Conservation (phyloP, 129 eudicot species). For the Flaveria trinervia region DNA sequence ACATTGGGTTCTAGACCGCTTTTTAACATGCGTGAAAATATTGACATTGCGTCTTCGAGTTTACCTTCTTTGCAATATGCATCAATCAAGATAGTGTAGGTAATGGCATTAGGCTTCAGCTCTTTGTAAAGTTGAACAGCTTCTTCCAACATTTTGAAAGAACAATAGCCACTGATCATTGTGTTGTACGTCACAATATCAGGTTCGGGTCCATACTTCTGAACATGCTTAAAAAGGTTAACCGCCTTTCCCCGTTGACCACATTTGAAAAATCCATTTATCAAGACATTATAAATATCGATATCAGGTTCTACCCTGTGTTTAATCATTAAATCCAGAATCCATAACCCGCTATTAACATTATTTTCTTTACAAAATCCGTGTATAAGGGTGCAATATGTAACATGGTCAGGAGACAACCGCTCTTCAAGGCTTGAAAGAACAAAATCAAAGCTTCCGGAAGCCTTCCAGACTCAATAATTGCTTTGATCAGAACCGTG, state of each 20-base stretch:
- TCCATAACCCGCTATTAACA: conserved; percentile 39
- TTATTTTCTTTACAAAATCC: conserved; percentile 55
- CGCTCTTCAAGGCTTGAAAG: conserved; percentile 51
- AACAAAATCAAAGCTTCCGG: conserved; percentile 45
- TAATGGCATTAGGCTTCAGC: conserved; percentile 45
- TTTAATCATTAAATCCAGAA: conserved; percentile 48
- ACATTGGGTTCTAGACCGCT: conserved; percentile 56
- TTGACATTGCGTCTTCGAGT: conserved; percentile 50
- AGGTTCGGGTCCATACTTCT: conserved; percentile 52
- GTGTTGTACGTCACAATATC: conserved; percentile 80
- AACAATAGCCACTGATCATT: conserved; percentile 62
- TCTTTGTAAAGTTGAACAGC: conserved; percentile 52
- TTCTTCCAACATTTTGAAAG: conserved; percentile 41
- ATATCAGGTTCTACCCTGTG: conserved; percentile 60
- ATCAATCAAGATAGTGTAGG: conserved; percentile 57
- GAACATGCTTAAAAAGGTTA: conserved; percentile 44
- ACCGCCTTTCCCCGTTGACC: conserved; percentile 34
- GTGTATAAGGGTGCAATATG: conserved; percentile 63
- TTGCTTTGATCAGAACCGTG: conserved; percentile 58
- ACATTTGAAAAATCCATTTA: conserved; percentile 40
- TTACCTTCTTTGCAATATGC: conserved; percentile 73
- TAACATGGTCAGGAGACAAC: conserved; percentile 53
- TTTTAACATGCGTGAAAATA: conserved; percentile 47
- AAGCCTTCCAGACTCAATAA: conserved; percentile 36
- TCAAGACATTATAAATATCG: conserved; percentile 49